Evolutionary conservation across 345 rosid genomes (phyloP).

Genomic region (Aethionema arabicum): DNA sequence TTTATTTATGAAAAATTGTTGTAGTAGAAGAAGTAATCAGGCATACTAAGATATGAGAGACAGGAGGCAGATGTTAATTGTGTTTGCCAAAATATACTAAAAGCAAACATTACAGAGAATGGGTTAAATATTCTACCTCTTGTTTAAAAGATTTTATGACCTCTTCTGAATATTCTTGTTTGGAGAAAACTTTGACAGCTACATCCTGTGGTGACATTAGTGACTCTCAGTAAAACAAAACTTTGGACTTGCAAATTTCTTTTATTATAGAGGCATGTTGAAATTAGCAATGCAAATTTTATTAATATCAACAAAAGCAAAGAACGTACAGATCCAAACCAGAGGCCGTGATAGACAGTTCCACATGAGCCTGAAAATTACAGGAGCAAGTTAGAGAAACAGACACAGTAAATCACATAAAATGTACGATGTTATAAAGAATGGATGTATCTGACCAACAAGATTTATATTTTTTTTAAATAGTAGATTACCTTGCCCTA

Average conservation of each 20-base stretch:
- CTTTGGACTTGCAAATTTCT: slow-evolving; percentile 2
- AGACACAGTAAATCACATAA: slow-evolving; percentile 31
- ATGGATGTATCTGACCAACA: slow-evolving; percentile 8
- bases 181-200: slow-evolving; percentile 92
- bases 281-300: slow-evolving; percentile 28
- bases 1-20: background rate
- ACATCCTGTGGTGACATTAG: slow-evolving; percentile 73
- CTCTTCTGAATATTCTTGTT: slow-evolving; percentile 92
- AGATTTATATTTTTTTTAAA: background rate
- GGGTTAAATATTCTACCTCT: slow-evolving; percentile 58
- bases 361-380: slow-evolving; percentile 91
- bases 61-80: background rate
- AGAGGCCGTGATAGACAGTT: slow-evolving; percentile 91
- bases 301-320: slow-evolving; percentile 34
- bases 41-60: slow-evolving; percentile 15
- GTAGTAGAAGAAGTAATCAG: slow-evolving; percentile 3
- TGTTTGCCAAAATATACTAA: background rate
- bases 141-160: slow-evolving; percentile 71
- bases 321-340: slow-evolving; percentile 99
- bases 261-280: slow-evolving; percentile 13
- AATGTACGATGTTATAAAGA: slow-evolving; percentile 11
- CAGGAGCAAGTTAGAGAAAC: slow-evolving; percentile 17
- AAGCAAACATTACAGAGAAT: slow-evolving; percentile 6
- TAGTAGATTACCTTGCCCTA: slow-evolving; percentile 78
- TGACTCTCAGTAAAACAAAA: slow-evolving; percentile 25